These are phyloP conservation scores for Brassica carinata DNA, from an alignment of 345 rosid genomes.

Conservation along the genomic window DNA sequence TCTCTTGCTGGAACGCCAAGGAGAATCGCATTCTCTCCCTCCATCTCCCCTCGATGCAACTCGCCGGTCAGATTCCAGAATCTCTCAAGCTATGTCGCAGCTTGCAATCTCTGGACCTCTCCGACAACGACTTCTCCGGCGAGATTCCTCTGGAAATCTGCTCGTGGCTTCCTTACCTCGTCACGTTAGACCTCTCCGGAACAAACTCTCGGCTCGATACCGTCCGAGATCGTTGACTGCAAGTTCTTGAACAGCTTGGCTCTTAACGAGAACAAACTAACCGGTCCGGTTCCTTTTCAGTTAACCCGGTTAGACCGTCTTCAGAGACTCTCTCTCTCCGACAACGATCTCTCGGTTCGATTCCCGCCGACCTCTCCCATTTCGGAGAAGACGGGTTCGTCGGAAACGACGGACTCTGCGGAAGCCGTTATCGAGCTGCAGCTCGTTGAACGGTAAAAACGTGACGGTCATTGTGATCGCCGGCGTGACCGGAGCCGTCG, in stretches of 20 bases:
- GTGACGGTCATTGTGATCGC: conserved; percentile 49
- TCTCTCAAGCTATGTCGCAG: conserved; percentile 56
- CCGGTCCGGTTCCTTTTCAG: conserved; percentile 60
- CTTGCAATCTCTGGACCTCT: conserved; percentile 55
- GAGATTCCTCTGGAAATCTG: conserved; percentile 56
- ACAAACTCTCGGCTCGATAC: conserved; percentile 55
- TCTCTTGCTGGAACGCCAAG: conserved; percentile 59
- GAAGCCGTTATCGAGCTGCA: conserved; percentile 51
- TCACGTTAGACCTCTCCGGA: conserved; percentile 57
- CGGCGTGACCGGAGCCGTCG: conserved; percentile 52
- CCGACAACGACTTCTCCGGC: conserved; percentile 55
- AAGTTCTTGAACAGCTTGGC: conserved; percentile 51
- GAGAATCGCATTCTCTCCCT: conserved; percentile 56
- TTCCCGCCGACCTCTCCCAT: conserved; percentile 49
- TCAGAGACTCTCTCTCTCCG: conserved; percentile 47
- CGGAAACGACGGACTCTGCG: conserved; percentile 53
- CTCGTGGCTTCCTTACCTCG: conserved; percentile 58
- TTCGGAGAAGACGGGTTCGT: conserved; percentile 41
- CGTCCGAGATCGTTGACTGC: conserved; percentile 50
- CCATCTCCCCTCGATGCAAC: conserved; percentile 42
- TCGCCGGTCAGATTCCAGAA: conserved; percentile 55
- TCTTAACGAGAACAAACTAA: conserved; percentile 46
- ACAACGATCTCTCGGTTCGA: conserved; percentile 51
- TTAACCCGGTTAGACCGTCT: conserved; percentile 51
- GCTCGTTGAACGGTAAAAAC: conserved; percentile 50